A percentile compares a stretch with the other conserved stretches of the same genome.
Conservation (phyloP, 495 filamentous ascomycete species). For the Paragyromitra xinjiangensis region DNA sequence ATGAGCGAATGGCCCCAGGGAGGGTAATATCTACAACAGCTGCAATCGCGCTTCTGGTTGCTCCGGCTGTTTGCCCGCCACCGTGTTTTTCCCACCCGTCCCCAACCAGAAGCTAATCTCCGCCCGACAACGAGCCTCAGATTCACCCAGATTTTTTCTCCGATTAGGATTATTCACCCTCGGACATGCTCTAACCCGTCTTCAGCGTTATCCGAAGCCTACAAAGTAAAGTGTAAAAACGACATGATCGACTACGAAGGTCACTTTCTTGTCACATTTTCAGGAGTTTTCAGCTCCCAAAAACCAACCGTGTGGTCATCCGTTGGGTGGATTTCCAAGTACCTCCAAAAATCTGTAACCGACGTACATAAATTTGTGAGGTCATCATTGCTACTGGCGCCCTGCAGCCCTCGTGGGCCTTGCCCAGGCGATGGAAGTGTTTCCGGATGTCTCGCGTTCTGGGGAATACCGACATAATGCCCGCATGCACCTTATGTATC, state of each 20-base stretch:
- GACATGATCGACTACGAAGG: neutral
- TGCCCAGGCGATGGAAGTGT: neutral
- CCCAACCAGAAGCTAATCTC: constrained; percentile 45
- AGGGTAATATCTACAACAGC: constrained; percentile 37
- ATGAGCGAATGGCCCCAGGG: constrained; percentile 32
- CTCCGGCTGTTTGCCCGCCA: constrained; percentile 45
- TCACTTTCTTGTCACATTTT: constrained; percentile 1
- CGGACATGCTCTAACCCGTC: neutral
- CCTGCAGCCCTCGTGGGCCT: constrained; percentile 5
- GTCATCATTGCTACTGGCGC: constrained; percentile 13
- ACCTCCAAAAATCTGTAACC: constrained; percentile 4
- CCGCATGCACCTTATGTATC: neutral
- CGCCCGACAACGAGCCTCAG: constrained; percentile 23
- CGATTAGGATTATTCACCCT: neutral
- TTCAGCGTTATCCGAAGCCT: constrained; percentile 2
- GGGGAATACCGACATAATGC: constrained; percentile 1
- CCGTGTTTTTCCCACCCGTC: constrained; percentile 28
- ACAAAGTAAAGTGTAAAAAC: neutral
- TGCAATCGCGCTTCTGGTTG: constrained; percentile 45
- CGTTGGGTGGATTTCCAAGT: neutral
- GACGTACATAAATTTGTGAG: constrained; percentile 10
- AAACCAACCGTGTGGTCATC: neutral
- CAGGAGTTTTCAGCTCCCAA: neutral
- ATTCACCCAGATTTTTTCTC: neutral
- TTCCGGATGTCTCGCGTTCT: neutral